phyloP scores from a whole-genome alignment of 495 filamentous ascomycete species.

The Filosporella fistucella region DNA sequence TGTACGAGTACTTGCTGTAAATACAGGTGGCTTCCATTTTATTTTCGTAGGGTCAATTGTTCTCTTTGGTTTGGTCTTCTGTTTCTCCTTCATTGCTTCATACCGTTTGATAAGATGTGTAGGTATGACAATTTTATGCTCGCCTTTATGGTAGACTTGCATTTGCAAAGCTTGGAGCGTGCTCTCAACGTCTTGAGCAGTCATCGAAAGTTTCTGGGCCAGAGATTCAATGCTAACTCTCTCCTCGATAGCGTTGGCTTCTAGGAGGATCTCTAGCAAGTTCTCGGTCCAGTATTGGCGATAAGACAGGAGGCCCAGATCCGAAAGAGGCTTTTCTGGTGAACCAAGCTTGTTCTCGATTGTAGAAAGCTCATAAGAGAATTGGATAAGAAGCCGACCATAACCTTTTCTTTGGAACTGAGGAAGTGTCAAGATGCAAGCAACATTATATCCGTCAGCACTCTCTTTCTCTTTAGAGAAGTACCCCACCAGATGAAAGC shows the following conservation, averaged over 20 bases:
- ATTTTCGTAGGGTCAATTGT: constrained; percentile 72
- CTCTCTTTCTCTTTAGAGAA: constrained; percentile 98
- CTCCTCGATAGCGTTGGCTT: constrained; percentile 53
- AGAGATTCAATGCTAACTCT: constrained; percentile 79
- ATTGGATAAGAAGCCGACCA: constrained; percentile 88
- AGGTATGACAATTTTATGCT: constrained; percentile 85
- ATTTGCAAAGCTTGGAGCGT: constrained; percentile 90
- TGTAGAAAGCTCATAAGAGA: constrained; percentile 96
- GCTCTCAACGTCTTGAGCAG: constrained; percentile 88
- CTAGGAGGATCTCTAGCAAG: constrained; percentile 76
- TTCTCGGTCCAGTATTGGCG: constrained; percentile 96
- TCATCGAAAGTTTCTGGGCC: constrained; percentile 80
- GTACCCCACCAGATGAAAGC: constrained; percentile 91
- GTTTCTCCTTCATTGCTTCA: constrained; percentile 63
- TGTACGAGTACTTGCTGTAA: constrained; percentile 80
- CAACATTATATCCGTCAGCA: constrained; percentile 93
- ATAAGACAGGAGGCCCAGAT: constrained; percentile 87
- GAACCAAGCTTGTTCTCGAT: constrained; percentile 91
- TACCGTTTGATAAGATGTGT: constrained; percentile 62
- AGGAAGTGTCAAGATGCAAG: constrained; percentile 93
- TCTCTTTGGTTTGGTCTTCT: constrained; percentile 65
- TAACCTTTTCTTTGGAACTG: constrained; percentile 95
- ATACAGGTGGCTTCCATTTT: constrained; percentile 94
- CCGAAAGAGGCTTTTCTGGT: constrained; percentile 93
- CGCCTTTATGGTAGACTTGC: constrained; percentile 89